These are phyloP conservation scores for Vicia sativa DNA, from an alignment of 306 rosid species.

Conservation along the genomic window DNA sequence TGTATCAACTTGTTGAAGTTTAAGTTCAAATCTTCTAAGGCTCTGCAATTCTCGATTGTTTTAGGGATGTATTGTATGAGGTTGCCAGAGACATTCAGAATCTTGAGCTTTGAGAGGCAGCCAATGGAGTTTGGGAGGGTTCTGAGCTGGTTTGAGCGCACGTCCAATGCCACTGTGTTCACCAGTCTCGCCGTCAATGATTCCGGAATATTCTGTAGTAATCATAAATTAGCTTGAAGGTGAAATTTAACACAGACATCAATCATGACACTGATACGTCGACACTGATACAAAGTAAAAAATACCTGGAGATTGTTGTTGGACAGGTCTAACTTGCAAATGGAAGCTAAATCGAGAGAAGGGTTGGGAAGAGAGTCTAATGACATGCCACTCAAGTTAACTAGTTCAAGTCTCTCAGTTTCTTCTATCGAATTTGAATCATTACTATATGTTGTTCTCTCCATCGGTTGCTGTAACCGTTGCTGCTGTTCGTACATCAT, in stretches of 20 bases:
- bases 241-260: too few relatives aligned
- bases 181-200: constrained; percentile 76
- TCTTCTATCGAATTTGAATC: constrained; percentile 26
- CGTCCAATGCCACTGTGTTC: constrained; percentile 69
- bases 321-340: constrained; percentile 87
- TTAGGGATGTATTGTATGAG: constrained; percentile 68
- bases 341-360: constrained; percentile 58
- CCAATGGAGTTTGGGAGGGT: constrained; percentile 88
- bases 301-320: constrained; percentile 85
- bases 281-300: too few relatives aligned
- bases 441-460: constrained; percentile 21
- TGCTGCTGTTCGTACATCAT: constrained; percentile 63
- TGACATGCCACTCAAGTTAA: constrained; percentile 85
- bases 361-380: constrained; percentile 74
- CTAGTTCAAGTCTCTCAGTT: constrained; percentile 60
- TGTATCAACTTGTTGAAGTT: constrained; percentile 78
- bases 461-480: constrained; percentile 29
- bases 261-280: too few relatives aligned
- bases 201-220: constrained; percentile 75
- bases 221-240: background rate
- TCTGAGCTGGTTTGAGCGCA: constrained; percentile 84
- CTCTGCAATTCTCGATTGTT: constrained; percentile 86
- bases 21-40: constrained; percentile 78
- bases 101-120: constrained; percentile 79
- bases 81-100: constrained; percentile 81